These are phyloP conservation scores for Ophiostoma ulmi DNA, from an alignment of 2,329 filamentous ascomycete species.

Conservation along the genomic window DNA sequence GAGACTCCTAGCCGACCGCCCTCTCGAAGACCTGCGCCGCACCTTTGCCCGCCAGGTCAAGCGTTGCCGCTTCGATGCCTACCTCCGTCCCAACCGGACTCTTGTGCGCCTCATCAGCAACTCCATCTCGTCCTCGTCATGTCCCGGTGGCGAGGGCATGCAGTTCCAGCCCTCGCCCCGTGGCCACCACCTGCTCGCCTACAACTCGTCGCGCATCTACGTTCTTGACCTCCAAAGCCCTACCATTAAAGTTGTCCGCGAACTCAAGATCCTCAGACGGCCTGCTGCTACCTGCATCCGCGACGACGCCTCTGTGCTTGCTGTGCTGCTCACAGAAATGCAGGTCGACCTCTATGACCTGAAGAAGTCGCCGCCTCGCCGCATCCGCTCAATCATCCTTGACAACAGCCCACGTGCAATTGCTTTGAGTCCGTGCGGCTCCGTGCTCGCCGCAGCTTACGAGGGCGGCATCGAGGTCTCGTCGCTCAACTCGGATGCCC, in stretches of 20 bases:
- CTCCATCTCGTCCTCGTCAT: slow-evolving; percentile 76
- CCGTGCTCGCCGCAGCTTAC: slow-evolving; percentile 78
- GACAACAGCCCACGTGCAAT: slow-evolving; percentile 75
- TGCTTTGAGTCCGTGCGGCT: slow-evolving; percentile 73
- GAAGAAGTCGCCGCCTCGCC: slow-evolving; percentile 56
- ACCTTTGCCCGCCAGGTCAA: slow-evolving; percentile 67
- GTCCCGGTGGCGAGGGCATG: slow-evolving; percentile 78
- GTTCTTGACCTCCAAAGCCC: slow-evolving; percentile 63
- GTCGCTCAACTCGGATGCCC: slow-evolving; percentile 59
- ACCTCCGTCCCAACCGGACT: slow-evolving; percentile 63
- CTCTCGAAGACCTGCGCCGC: slow-evolving; percentile 55
- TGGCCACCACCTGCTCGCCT: slow-evolving; percentile 69
- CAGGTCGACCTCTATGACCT: slow-evolving; percentile 84
- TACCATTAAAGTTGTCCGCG: slow-evolving; percentile 62
- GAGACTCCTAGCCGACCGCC: slow-evolving; percentile 40
- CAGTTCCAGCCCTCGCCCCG: slow-evolving; percentile 74
- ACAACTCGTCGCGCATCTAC: slow-evolving; percentile 80
- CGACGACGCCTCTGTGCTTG: slow-evolving; percentile 70
- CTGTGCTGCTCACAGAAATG: slow-evolving; percentile 74
- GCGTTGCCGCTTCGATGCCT: slow-evolving; percentile 71
- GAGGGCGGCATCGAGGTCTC: slow-evolving; percentile 85
- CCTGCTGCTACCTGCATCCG: slow-evolving; percentile 73
- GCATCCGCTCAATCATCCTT: slow-evolving; percentile 69
- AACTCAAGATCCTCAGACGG: slow-evolving; percentile 72
- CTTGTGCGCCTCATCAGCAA: slow-evolving; percentile 76